phyloP scores from a whole-genome alignment of 768 basidiomycete species.

The Austroboletus eburneus region DNA sequence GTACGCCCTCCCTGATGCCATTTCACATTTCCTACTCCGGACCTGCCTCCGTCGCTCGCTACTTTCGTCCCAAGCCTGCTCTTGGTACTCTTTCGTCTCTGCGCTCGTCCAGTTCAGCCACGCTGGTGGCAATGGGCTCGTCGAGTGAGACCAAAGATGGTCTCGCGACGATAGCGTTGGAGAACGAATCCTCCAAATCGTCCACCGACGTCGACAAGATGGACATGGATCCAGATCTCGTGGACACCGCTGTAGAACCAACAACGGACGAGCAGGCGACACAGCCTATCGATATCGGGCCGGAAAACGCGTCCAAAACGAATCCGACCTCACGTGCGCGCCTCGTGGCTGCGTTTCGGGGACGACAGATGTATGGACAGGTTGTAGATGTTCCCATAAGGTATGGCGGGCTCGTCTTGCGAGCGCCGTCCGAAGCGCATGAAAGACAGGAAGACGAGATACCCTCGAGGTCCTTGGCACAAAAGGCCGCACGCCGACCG shows the following conservation, averaged over 20 bases:
- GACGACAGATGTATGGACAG: constrained; percentile 68
- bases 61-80: constrained; percentile 53
- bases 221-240: too few relatives aligned
- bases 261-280: constrained; percentile 8
- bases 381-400: constrained; percentile 58
- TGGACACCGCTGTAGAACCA: not conserved
- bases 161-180: constrained; percentile 5
- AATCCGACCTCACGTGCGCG: constrained; percentile 1
- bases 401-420: constrained; percentile 64
- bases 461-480: constrained; percentile 2
- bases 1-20: constrained; percentile 73
- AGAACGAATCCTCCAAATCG: too few relatives aligned
- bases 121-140: constrained; percentile 10
- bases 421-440: constrained; percentile 18
- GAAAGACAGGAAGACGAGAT: constrained; percentile 12
- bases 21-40: constrained; percentile 74
- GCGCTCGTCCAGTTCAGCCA: constrained; percentile 12
- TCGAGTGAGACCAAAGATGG: constrained; percentile 3
- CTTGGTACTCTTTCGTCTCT: constrained; percentile 8
- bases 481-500: constrained; percentile 8
- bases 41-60: constrained; percentile 68
- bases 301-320: not conserved
- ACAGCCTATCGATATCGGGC: constrained; percentile 4
- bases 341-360: constrained; percentile 66
- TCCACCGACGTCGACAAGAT: not conserved